Conservation (phyloP, 2,329 filamentous ascomycete genomes). For the Alternaria infectoria region DNA sequence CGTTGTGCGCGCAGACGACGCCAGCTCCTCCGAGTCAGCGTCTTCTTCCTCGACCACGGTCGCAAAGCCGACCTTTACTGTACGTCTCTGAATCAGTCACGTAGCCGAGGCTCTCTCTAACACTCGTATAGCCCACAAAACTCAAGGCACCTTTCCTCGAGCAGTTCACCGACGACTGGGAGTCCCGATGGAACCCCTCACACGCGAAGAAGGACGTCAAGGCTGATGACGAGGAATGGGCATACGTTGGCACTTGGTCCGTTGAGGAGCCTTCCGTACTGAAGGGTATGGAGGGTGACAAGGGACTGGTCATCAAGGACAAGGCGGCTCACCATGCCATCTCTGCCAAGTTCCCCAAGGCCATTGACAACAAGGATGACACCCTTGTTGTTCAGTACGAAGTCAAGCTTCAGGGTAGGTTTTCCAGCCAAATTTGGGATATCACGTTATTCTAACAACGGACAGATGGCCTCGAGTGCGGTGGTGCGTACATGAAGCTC, state of each 20-base stretch:
- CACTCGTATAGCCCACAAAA: conserved; percentile 72
- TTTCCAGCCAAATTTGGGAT: background rate
- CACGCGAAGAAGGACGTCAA: conserved; percentile 93
- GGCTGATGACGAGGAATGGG: conserved; percentile 85
- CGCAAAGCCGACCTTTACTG: conserved; percentile 83
- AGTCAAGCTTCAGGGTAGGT: conserved; percentile 96
- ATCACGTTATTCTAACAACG: conserved; percentile 35
- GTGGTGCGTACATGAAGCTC: conserved; percentile 99
- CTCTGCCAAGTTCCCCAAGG: conserved; percentile 96
- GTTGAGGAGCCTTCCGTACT: conserved; percentile 91
- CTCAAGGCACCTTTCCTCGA: conserved; percentile 95
- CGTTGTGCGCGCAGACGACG: conserved; percentile 71
- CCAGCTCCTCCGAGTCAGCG: conserved; percentile 54
- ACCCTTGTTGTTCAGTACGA: conserved; percentile 98
- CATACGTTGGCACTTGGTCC: conserved; percentile 94
- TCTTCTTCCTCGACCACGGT: conserved; percentile 65
- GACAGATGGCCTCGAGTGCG: conserved; percentile 90
- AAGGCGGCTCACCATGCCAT: conserved; percentile 98
- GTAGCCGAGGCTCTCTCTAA: conserved; percentile 20
- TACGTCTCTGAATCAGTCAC: conserved; percentile 58
- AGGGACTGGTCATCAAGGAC: conserved; percentile 98
- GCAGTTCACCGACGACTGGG: conserved; percentile 98
- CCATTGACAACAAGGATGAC: conserved; percentile 97
- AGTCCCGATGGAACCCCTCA: conserved; percentile 89
- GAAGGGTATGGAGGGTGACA: conserved; percentile 93